A percentile compares a stretch with the other conserved stretches of the same genome.
Conservation (phyloP, 129 eudicot genomes). For the Pittosporum tobira region DNA sequence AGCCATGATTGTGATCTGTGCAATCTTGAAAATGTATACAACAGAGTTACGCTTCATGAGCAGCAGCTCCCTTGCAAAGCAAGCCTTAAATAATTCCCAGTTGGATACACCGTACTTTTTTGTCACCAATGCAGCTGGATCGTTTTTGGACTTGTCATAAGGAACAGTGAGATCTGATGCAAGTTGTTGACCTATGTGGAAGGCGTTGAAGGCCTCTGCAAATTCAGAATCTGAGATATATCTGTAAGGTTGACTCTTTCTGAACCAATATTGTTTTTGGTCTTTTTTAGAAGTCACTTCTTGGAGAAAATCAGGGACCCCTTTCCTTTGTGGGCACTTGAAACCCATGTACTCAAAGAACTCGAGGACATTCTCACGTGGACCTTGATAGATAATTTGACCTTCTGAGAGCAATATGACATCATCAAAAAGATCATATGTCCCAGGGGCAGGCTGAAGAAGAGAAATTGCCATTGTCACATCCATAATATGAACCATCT, state of each 20-base stretch:
- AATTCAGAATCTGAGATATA: slow-evolving; percentile 36
- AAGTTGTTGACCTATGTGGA: slow-evolving; percentile 29
- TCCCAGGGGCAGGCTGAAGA: slow-evolving; percentile 34
- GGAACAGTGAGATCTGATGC: slow-evolving; percentile 24
- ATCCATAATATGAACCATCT: slow-evolving; percentile 31
- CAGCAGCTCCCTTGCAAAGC: slow-evolving; percentile 51
- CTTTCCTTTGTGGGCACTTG: slow-evolving; percentile 60
- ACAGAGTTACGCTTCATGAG: slow-evolving; percentile 50
- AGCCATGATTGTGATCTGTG: slow-evolving; percentile 52
- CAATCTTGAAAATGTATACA: slow-evolving; percentile 47
- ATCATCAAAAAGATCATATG: slow-evolving; percentile 33
- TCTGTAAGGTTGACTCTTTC: slow-evolving; percentile 29
- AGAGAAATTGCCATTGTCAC: slow-evolving; percentile 32
- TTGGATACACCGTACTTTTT: slow-evolving; percentile 53
- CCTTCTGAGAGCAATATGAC: slow-evolving; percentile 51
- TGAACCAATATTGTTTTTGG: slow-evolving; percentile 61
- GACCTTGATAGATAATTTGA: slow-evolving; percentile 55
- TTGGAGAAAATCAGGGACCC: slow-evolving; percentile 54
- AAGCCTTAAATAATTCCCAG: slow-evolving; percentile 47
- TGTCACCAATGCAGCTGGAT: slow-evolving; percentile 50
- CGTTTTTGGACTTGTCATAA: slow-evolving; percentile 32
- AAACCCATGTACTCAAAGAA: slow-evolving; percentile 46
- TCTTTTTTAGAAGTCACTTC: slow-evolving; percentile 58
- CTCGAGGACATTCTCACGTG: slow-evolving; percentile 40
- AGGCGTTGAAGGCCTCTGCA: slow-evolving; percentile 21